Percentiles rank a stretch among this genome's conserved stretches.
phyloP scores from a whole-genome alignment of 768 basidiomycete genomes.

The Amanita phalloides region DNA sequence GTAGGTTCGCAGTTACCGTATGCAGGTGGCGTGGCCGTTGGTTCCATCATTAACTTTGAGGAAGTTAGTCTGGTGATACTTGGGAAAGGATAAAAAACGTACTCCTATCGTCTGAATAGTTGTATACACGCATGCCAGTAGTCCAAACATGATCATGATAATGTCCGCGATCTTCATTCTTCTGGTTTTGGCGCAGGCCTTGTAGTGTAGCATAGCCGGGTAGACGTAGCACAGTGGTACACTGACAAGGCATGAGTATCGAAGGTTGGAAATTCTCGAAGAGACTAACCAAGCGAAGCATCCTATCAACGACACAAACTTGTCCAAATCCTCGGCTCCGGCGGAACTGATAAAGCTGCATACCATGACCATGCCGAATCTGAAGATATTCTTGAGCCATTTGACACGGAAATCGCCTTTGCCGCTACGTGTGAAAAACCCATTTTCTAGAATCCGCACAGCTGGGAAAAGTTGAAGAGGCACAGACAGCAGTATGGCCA shows the following conservation, averaged over 20 bases:
- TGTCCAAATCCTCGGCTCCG: slow-evolving; percentile 86
- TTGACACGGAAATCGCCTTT: slow-evolving; percentile 76
- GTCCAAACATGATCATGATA: slow-evolving; percentile 65
- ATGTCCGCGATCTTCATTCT: slow-evolving; percentile 61
- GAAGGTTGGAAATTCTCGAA: neutral
- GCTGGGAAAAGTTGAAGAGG: slow-evolving; percentile 98
- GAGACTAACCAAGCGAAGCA: slow-evolving; percentile 81
- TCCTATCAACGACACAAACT: slow-evolving; percentile 90
- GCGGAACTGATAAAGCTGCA: slow-evolving; percentile 77
- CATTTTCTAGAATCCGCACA: slow-evolving; percentile 94
- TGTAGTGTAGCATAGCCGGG: slow-evolving; percentile 88
- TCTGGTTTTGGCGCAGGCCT: slow-evolving; percentile 67
- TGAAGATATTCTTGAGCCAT: slow-evolving; percentile 93
- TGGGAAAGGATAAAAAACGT: slow-evolving; percentile 12
- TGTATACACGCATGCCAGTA: slow-evolving; percentile 65
- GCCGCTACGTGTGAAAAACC: slow-evolving; percentile 80
- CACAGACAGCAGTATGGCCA: slow-evolving; percentile 86
- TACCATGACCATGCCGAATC: slow-evolving; percentile 62
- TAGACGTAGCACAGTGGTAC: slow-evolving; percentile 93
- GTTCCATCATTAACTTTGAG: slow-evolving; percentile 50
- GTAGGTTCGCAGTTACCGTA: slow-evolving; percentile 19
- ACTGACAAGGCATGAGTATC: slow-evolving; percentile 26
- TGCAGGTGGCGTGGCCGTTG: slow-evolving; percentile 28
- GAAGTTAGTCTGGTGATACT: slow-evolving; percentile 3
- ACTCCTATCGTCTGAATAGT: slow-evolving; percentile 70